Conservation (phyloP, 495 filamentous ascomycete species). For the Copromyces sp. region DNA sequence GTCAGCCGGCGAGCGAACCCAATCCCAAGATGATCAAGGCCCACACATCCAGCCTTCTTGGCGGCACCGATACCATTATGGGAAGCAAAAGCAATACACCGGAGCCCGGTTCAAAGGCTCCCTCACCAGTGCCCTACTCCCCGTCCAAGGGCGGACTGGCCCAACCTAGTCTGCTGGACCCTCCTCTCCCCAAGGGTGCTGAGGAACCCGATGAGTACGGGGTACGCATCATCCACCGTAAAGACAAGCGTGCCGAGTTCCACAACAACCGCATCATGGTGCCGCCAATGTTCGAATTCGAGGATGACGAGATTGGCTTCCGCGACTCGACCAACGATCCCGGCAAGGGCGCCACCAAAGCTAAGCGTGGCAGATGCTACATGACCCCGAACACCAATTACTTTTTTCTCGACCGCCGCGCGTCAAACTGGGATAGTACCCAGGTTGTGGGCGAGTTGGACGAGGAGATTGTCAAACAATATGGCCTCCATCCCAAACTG, state of each 20-base stretch:
- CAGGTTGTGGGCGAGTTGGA: slow-evolving; percentile 32
- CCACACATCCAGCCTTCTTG: slow-evolving; percentile 33
- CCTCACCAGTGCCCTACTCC: slow-evolving; percentile 23
- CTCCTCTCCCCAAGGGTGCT: slow-evolving; percentile 26
- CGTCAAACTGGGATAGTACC: slow-evolving; percentile 33
- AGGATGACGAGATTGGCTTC: slow-evolving; percentile 38
- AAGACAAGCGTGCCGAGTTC: slow-evolving; percentile 16
- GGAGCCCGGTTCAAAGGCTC: slow-evolving; percentile 28
- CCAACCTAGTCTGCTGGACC: slow-evolving; percentile 10
- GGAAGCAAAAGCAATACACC: slow-evolving; percentile 17
- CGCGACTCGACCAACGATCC: slow-evolving; percentile 38
- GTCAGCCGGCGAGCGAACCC: slow-evolving; percentile 29
- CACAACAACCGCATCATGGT: slow-evolving; percentile 37
- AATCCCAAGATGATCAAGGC: slow-evolving; percentile 29
- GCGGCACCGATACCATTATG: slow-evolving; percentile 28
- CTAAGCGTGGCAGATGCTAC: slow-evolving; percentile 29
- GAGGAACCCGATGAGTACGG: slow-evolving; percentile 31
- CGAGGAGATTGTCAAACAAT: slow-evolving; percentile 28
- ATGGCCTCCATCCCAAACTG: slow-evolving; percentile 32
- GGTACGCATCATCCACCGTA: slow-evolving; percentile 27
- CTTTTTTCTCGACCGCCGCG: slow-evolving; percentile 33
- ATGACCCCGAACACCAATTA: slow-evolving; percentile 30
- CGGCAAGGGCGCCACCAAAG: slow-evolving; percentile 28
- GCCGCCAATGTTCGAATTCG: slow-evolving; percentile 27
- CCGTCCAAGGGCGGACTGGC: slow-evolving; percentile 7